Conservation (phyloP, 176 grass and related monocot genomes). For the Oryza punctata region DNA sequence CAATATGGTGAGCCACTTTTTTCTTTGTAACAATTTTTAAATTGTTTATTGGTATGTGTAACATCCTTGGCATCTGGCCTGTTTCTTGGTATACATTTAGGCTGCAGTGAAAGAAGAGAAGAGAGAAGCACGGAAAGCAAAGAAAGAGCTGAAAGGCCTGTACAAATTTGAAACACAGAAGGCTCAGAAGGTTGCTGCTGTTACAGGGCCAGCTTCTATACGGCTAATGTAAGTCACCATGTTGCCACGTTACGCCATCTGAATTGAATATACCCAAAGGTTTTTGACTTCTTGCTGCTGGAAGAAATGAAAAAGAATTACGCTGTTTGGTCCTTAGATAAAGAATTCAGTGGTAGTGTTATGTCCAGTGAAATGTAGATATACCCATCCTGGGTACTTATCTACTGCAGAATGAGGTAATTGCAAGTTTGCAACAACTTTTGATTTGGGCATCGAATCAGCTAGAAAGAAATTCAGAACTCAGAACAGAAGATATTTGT, state of each 20-base stretch:
- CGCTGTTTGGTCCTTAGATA: not conserved
- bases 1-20: not conserved
- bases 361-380: not conserved
- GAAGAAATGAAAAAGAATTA: not conserved
- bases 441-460: not conserved
- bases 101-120: constrained; percentile 78
- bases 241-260: not conserved
- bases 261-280: not conserved
- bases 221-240: constrained; percentile 60
- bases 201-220: constrained; percentile 84
- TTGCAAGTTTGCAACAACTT: not conserved
- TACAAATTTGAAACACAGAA: constrained; percentile 83
- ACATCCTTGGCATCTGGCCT: constrained; percentile 11
- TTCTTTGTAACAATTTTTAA: not conserved
- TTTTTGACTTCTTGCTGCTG: not conserved
- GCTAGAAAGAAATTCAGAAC: not conserved
- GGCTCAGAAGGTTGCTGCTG: constrained; percentile 86
- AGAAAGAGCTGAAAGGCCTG: constrained; percentile 93
- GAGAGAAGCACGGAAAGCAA: constrained; percentile 72
- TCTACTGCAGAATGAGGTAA: not conserved
- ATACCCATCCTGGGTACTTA: not conserved
- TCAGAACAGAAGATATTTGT: not conserved
- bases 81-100: constrained; percentile 39
- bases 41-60: not conserved
- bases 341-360: not conserved